Conservation (phyloP, 2,329 filamentous ascomycete genomes). For the Paecilomyces sp. region DNA sequence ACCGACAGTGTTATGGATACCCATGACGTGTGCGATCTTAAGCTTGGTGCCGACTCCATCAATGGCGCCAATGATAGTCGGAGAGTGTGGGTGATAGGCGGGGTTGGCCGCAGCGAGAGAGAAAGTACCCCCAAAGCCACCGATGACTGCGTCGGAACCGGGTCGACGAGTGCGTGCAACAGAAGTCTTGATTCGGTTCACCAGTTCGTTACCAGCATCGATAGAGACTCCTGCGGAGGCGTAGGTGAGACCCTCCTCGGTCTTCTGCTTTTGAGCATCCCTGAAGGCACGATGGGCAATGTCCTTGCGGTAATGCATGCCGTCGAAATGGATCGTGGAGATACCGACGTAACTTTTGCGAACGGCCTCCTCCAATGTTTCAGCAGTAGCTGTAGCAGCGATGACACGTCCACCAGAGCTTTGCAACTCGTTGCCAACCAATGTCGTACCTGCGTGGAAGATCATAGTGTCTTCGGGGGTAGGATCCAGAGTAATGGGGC, state of each 20-base stretch:
- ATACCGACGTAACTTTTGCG: conserved; percentile 82
- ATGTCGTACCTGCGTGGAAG: conserved; percentile 86
- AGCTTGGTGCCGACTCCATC: conserved; percentile 96
- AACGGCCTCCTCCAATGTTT: conserved; percentile 73
- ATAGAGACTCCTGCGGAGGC: conserved; percentile 91
- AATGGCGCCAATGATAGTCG: conserved; percentile 85
- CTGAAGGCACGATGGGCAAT: conserved; percentile 67
- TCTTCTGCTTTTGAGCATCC: conserved; percentile 12
- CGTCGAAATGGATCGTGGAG: conserved; percentile 70
- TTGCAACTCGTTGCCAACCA: conserved; percentile 57
- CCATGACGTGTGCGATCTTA: conserved; percentile 85
- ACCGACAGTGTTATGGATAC: conserved; percentile 88
- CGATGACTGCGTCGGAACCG: conserved; percentile 87
- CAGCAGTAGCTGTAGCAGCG: conserved; percentile 73
- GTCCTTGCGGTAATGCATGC: conserved; percentile 87
- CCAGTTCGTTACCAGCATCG: conserved; percentile 86
- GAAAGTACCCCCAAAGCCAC: conserved; percentile 86
- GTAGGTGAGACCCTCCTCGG: conserved; percentile 62
- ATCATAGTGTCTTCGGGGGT: conserved; percentile 56
- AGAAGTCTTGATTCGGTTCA: conserved; percentile 82
- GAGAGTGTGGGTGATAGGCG: conserved; percentile 67
- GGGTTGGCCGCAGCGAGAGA: conserved; percentile 61
- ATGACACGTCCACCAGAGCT: conserved; percentile 89
- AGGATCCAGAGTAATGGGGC: conserved; percentile 51
- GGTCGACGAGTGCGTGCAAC: conserved; percentile 79